Conservation (phyloP, 2,329 filamentous ascomycete species). For the Colletotrichum orbiculare region DNA sequence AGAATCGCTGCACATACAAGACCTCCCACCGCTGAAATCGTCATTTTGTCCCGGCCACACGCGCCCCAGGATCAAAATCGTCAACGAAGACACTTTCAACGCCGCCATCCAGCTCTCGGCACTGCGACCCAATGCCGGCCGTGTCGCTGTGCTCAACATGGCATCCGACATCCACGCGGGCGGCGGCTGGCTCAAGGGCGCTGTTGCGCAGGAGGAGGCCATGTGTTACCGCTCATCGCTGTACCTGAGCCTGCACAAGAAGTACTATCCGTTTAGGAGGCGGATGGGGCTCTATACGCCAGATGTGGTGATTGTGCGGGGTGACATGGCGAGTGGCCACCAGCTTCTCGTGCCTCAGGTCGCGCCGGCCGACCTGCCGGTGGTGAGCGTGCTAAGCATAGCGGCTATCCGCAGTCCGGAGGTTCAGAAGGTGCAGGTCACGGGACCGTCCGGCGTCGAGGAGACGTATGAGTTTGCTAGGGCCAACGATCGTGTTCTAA, state of each 20-base stretch:
- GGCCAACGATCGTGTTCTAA: conserved; percentile 60
- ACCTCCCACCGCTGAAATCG: conserved; percentile 51
- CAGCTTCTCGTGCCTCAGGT: conserved; percentile 53
- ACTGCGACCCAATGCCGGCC: conserved; percentile 41
- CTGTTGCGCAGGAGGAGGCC: conserved; percentile 75
- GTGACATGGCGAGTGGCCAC: conserved; percentile 58
- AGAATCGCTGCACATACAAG: conserved; percentile 49
- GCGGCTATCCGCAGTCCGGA: conserved; percentile 63
- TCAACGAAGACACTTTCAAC: conserved; percentile 69
- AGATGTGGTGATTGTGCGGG: conserved; percentile 68
- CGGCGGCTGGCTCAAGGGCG: conserved; percentile 72
- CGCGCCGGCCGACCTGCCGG: conserved; percentile 51
- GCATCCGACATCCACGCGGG: conserved; percentile 68
- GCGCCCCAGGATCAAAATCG: conserved; percentile 55
- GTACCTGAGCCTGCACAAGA: conserved; percentile 55
- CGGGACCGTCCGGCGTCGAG: conserved; percentile 38
- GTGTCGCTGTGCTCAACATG: conserved; percentile 74
- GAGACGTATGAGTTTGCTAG: conserved; percentile 53
- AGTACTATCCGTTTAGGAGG: conserved; percentile 63
- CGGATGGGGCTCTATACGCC: conserved; percentile 69
- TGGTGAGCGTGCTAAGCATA: conserved; percentile 70
- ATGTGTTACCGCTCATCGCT: conserved; percentile 73
- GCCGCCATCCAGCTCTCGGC: conserved; percentile 57
- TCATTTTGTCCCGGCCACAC: conserved; percentile 55
- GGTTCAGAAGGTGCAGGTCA: conserved; percentile 35